These are phyloP conservation scores for Hysterangium stoloniferum DNA, from an alignment of 768 basidiomycete species.

Conservation along the genomic window DNA sequence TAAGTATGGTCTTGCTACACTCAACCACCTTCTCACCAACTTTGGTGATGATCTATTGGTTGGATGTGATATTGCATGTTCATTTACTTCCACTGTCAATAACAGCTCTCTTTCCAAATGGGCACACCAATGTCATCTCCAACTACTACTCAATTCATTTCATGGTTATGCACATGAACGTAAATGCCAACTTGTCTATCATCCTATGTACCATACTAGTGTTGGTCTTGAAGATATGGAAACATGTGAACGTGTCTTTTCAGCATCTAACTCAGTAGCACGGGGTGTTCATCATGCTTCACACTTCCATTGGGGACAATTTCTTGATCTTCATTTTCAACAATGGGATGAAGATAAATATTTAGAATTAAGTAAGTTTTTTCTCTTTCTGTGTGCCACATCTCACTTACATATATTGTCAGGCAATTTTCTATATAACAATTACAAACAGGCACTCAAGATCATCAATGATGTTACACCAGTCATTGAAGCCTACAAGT, in stretches of 20 bases:
- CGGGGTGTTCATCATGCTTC: conserved; percentile 20
- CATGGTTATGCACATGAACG: conserved; percentile 17
- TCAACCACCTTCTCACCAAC: conserved; percentile 19
- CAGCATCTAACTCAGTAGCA: conserved; percentile 23
- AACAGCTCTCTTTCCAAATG: conserved; percentile 10
- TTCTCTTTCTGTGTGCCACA: not conserved
- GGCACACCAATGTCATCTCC: not conserved
- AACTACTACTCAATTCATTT: conserved; percentile 19
- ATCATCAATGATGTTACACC: not conserved
- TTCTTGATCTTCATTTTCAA: conserved; percentile 26
- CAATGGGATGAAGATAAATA: conserved; percentile 30
- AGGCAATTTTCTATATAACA: conserved; percentile 4
- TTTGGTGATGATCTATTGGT: conserved; percentile 12
- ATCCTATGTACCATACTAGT: conserved; percentile 26
- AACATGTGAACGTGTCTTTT: conserved; percentile 26
- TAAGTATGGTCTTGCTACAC: conserved; percentile 23
- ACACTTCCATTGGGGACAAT: conserved; percentile 20
- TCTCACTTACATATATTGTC: not conserved
- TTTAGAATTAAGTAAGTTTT: conserved; percentile 19
- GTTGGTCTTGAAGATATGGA: conserved; percentile 31
- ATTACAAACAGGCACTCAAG: conserved; percentile 5
- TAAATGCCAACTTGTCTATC: conserved; percentile 24
- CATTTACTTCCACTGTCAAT: conserved; percentile 16
- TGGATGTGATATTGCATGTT: conserved; percentile 26
- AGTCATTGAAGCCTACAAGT: not conserved